phyloP scores from a whole-genome alignment of 225 moss, liverwort and hornwort species.

The Takakia lepidozioides region DNA sequence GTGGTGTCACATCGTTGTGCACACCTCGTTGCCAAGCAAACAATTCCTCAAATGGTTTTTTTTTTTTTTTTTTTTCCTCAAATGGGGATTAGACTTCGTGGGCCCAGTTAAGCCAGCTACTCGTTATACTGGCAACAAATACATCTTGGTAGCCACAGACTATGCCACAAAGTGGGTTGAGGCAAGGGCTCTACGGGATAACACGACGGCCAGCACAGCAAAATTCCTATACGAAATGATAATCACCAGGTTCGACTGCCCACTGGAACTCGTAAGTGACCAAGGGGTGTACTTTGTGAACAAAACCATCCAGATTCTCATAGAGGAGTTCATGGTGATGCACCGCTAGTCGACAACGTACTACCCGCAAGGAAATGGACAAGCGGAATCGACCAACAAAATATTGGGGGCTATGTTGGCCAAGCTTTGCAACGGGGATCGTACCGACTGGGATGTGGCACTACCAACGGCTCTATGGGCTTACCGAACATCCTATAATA shows the following conservation, averaged over 20 bases:
- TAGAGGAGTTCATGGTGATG: constrained; percentile 3
- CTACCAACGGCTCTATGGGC: constrained; percentile 5
- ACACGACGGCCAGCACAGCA: background rate
- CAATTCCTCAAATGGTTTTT: too few relatives aligned
- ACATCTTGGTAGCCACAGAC: constrained; percentile 4
- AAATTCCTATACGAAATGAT: constrained; percentile 15
- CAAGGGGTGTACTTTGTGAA: constrained; percentile 10
- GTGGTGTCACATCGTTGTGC: background rate
- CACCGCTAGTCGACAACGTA: constrained; percentile 8
- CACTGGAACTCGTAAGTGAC: constrained; percentile 4
- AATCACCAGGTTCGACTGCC: constrained; percentile 3
- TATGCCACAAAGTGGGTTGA: constrained; percentile 15
- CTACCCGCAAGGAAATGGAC: constrained; percentile 8
- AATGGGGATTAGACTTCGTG: constrained; percentile 9
- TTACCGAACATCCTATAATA: constrained; percentile 8
- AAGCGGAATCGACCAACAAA: constrained; percentile 4
- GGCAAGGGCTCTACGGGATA: constrained; percentile 1
- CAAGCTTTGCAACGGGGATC: constrained; percentile 1
- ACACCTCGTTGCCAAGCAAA: background rate
- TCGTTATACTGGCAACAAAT: background rate
- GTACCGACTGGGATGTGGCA: constrained; percentile 6
- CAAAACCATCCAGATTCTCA: constrained; percentile 1
- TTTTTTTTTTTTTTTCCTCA: too few relatives aligned
- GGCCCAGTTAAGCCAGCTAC: constrained; percentile 2
- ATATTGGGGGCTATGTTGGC: background rate